These are phyloP conservation scores for Cryptosporidium sp. DNA, from an alignment of 169 alveolate genomes.

Conservation along the genomic window DNA sequence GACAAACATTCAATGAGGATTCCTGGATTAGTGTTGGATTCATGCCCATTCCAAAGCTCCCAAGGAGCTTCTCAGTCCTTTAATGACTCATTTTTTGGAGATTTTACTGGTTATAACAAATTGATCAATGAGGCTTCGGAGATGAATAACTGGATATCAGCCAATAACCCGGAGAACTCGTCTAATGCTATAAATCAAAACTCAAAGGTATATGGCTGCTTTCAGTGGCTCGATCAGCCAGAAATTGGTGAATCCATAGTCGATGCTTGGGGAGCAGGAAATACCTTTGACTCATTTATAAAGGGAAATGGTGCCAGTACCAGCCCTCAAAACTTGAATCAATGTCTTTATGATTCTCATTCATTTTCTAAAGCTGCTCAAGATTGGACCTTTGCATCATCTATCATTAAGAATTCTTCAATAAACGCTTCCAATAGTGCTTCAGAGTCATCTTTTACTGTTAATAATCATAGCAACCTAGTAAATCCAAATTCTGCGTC, in stretches of 20 bases:
- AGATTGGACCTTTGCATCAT: background rate
- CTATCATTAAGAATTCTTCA: background rate
- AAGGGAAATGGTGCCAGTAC: background rate
- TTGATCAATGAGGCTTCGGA: slow-evolving; percentile 11
- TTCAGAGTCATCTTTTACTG: background rate
- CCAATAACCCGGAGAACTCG: background rate
- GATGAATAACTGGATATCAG: background rate
- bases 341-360: background rate
- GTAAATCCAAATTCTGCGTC: background rate
- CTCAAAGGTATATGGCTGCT: background rate
- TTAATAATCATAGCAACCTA: background rate
- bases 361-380: background rate
- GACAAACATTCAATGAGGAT: background rate
- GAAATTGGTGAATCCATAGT: background rate
- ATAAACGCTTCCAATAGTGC: background rate
- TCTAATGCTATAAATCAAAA: background rate
- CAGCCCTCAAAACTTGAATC: background rate
- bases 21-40: background rate
- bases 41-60: background rate
- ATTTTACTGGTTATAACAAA: background rate
- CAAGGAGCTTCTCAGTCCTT: slow-evolving; percentile 10
- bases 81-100: slow-evolving; percentile 8
- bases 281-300: background rate
- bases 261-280: slow-evolving; percentile 11
- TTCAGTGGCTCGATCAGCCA: slow-evolving; percentile 28